Base-by-base conservation (phyloP, 768 basidiomycete species). In the Phanerochaete carnosa region DNA sequence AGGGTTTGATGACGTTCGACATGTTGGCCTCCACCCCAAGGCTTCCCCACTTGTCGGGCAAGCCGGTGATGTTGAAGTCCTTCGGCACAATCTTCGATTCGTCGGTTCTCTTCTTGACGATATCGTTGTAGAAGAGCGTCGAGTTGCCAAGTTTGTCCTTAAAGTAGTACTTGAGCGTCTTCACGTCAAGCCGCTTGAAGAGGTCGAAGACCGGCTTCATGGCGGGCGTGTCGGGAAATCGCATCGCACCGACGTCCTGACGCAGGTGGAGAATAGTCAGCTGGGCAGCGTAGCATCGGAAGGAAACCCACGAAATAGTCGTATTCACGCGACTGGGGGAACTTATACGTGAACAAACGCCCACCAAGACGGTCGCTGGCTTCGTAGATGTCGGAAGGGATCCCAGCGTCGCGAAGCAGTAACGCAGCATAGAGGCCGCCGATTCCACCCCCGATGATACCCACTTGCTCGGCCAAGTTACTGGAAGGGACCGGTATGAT, bases 231-330 rank as follows among this genome's bases (percentile, higher is more conserved):
- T 74, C n/a, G 37, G 75, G 76, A 58, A 69, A 77, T 39, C 75
- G 71, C 75, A 76, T 77, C 4, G 75, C 76, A 16, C 76, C 76
- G 28, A 74, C 59, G 32, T 73, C 67, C 66, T 68, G 28, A 5
- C 1, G 1, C 6, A 25, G 16, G 3, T n/a, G n/a, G n/a, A n/a
- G n/a, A n/a, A n/a, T n/a, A n/a, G n/a, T n/a, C n/a, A n/a, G n/a
- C n/a, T n/a, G n/a, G n/a, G n/a, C n/a, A n/a, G n/a, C n/a, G n/a
- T n/a, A n/a, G n/a, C n/a, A n/a, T n/a, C n/a, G n/a, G n/a, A n/a
- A n/a, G n/a, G n/a, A n/a, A n/a, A 2, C 46, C 28, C 22, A 47
- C 46, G 22, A 19, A 47, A 23, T 47, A 47, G n/a, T 47, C 46
- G 46, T 47, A 23, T 26, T n/a, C 22, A 16, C 35, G 39, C 9